Conservation (phyloP, 2,329 filamentous ascomycete species). For the Trichophyton simii region DNA sequence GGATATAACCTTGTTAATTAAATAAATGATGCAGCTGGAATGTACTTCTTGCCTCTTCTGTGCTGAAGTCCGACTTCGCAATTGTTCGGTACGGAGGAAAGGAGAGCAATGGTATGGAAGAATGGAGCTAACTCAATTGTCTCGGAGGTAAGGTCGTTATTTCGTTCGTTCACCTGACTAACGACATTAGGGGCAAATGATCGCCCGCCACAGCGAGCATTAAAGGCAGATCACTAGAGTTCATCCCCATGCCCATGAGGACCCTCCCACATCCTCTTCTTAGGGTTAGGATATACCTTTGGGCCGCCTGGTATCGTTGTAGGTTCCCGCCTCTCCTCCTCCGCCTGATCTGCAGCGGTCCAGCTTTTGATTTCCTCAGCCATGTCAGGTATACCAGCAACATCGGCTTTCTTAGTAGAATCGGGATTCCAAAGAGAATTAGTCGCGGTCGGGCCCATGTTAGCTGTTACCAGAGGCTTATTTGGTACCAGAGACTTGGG, state of each 20-base stretch:
- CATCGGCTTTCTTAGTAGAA: not conserved
- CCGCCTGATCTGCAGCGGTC: conserved; percentile 8
- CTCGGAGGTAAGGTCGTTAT: no score
- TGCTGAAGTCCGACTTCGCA: no score
- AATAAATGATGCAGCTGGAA: no score
- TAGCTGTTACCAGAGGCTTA: not conserved
- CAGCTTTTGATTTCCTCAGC: conserved; percentile 31
- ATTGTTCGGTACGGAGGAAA: no score
- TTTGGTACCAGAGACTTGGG: not conserved
- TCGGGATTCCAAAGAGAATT: not conserved
- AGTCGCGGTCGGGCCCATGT: not conserved
- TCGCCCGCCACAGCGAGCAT: not conserved
- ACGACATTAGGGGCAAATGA: not conserved
- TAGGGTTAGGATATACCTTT: conserved; percentile 31
- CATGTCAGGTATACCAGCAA: conserved; percentile 18
- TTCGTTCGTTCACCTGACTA: no score
- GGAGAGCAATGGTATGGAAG: no score
- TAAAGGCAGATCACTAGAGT: not conserved
- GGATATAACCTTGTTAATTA: no score
- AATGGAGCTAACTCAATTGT: no score
- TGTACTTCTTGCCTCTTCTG: no score
- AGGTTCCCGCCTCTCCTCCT: conserved; percentile 20
- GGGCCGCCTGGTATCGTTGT: conserved; percentile 26
- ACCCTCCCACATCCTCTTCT: conserved; percentile 39
- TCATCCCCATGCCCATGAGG: not conserved